Conservation (phyloP, 2,329 filamentous ascomycete species). For the Epichloe festucae region DNA sequence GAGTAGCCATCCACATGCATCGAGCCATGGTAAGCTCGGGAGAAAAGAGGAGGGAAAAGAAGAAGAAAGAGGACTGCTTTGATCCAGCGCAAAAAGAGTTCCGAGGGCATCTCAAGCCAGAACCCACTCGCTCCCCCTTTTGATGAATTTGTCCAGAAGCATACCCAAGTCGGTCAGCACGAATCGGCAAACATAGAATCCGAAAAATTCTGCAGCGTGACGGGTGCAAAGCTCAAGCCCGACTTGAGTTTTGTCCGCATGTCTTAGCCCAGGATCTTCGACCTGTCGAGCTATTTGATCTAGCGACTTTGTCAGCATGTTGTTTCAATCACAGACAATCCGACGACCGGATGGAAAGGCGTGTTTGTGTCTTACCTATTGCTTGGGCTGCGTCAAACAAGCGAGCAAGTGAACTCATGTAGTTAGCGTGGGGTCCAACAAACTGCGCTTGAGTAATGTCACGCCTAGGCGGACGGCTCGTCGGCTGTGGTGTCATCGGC, state of each 20-base stretch:
- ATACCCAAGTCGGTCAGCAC: constrained; percentile 74
- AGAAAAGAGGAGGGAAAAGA: neutral
- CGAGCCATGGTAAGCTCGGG: too few relatives aligned
- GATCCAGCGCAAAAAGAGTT: neutral
- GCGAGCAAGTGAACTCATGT: constrained; percentile 81
- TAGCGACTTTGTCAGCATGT: constrained; percentile 21
- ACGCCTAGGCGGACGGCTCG: constrained; percentile 56
- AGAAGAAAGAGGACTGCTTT: neutral
- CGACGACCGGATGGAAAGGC: too few relatives aligned
- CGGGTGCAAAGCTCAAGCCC: constrained; percentile 86
- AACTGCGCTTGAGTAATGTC: constrained; percentile 59
- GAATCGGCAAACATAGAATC: constrained; percentile 91
- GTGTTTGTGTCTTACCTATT: constrained; percentile 47
- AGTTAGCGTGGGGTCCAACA: constrained; percentile 72
- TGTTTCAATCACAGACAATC: neutral
- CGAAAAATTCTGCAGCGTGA: constrained; percentile 94
- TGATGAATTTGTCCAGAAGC: constrained; percentile 92
- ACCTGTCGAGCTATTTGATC: constrained; percentile 95
- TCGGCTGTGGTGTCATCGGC: constrained; percentile 59
- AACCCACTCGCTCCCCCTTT: constrained; percentile 93
- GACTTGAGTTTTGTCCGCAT: constrained; percentile 87
- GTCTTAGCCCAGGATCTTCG: constrained; percentile 82
- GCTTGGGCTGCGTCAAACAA: constrained; percentile 89
- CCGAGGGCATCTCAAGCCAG: constrained; percentile 3
- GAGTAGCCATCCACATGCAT: neutral